phyloP scores from a whole-genome alignment of 2,329 filamentous ascomycete genomes.

The Parastagonospora nodorum region DNA sequence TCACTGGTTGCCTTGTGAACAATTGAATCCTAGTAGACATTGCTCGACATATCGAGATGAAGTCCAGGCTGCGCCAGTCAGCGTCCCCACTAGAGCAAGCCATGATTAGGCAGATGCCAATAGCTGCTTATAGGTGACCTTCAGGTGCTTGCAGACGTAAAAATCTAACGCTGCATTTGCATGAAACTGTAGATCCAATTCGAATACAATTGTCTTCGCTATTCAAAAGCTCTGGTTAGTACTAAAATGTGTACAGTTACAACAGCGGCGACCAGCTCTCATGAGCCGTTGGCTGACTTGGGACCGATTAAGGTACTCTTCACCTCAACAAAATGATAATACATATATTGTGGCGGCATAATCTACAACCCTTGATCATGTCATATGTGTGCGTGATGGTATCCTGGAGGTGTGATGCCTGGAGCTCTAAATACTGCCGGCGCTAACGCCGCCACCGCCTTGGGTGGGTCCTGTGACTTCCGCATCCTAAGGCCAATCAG shows the following conservation, averaged over 20 bases:
- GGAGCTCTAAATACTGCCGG: background rate
- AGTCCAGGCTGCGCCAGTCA: background rate
- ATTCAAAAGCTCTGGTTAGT: background rate
- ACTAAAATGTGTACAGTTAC: background rate
- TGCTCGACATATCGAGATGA: no score
- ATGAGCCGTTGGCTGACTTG: no score
- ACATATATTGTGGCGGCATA: no score
- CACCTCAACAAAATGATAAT: no score
- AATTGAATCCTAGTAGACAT: background rate
- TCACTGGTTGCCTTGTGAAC: conserved; percentile 1
- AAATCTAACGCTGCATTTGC: no score
- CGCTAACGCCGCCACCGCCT: background rate
- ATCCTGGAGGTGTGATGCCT: background rate
- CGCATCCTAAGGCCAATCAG: conserved; percentile 2
- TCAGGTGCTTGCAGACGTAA: no score
- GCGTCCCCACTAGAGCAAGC: background rate
- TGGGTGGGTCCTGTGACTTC: background rate
- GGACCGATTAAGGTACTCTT: no score
- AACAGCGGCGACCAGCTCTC: no score
- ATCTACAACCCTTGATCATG: no score
- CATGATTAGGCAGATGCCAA: background rate
- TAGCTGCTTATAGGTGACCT: background rate
- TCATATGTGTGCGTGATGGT: background rate
- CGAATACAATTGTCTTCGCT: no score
- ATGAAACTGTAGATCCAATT: no score